Evolutionary conservation across 768 basidiomycete species (phyloP).

Genomic region (Lactarius indigo): DNA sequence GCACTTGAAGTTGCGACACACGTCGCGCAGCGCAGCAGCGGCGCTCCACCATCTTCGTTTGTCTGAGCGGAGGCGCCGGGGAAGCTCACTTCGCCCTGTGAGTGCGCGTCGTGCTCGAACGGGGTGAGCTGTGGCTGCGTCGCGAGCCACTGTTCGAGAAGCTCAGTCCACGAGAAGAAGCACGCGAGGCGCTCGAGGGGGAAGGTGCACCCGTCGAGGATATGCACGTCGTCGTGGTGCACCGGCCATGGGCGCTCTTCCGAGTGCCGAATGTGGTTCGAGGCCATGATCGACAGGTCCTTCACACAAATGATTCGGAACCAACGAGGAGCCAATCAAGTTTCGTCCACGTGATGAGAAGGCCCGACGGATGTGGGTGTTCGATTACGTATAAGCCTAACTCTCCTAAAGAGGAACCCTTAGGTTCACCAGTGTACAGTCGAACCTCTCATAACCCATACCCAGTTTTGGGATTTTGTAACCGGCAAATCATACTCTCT

Average conservation of each 20-base stretch:
- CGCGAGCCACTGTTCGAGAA: constrained; percentile 10
- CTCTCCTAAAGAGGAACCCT: too few relatives aligned
- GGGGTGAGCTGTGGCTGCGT: constrained; percentile 16
- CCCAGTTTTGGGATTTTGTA: too few relatives aligned
- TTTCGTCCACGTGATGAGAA: too few relatives aligned
- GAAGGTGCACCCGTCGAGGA: constrained; percentile 17
- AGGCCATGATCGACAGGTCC: constrained; percentile 18
- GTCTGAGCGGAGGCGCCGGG: background rate
- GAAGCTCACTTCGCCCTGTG: background rate
- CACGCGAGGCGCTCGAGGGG: constrained; percentile 16
- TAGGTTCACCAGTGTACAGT: too few relatives aligned
- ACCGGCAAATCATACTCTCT: too few relatives aligned
- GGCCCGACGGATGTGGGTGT: too few relatives aligned
- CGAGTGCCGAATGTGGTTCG: background rate
- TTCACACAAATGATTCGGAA: too few relatives aligned
- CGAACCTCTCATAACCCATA: too few relatives aligned
- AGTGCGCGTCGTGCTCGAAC: constrained; percentile 17
- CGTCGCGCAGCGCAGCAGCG: background rate
- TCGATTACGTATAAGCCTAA: too few relatives aligned
- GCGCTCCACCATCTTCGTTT: too few relatives aligned
- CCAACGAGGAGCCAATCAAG: too few relatives aligned
- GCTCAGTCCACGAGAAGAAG: constrained; percentile 12
- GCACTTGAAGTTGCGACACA: constrained; percentile 15
- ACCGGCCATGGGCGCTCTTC: constrained; percentile 12
- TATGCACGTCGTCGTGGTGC: constrained; percentile 4